Evolutionary conservation across 306 rosid species (phyloP), one percentile per base, ranked within the genome.

Genomic region (Hylodesmum podocarpum): DNA sequence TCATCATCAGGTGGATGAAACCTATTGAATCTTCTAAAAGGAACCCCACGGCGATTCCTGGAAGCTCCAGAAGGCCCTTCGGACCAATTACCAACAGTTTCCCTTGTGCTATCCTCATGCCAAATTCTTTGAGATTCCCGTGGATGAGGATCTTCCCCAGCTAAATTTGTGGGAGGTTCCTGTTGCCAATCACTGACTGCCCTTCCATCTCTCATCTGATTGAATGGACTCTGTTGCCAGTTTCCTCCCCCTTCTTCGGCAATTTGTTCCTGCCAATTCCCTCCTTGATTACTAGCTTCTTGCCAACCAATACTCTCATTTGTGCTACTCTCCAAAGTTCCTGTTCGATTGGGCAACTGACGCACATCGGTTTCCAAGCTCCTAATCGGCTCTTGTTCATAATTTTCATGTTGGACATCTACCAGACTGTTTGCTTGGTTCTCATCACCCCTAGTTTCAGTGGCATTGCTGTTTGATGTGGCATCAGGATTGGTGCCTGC

Each of bases 1-100:
- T 92, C 99, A 80, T 93, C 99, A 73, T 92, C 99, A 55, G 99
- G 98, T 5, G 97, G 99, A 78, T 93, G 96, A 85, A 96, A 96
- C 85, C 96, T 87, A 70, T 84, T 93, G 65, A 89, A 79, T 82
- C 99, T 90, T 86, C 99, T 77, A 49, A 89, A 33, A 14, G 94
- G 91, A 79, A 86, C 86, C 36, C 90, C 83, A 21, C 91, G 97
- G 6, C 89, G 96, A 89, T 73, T 88, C 86, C 98, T 93, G 27
- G 89, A 74, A 25, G 88, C 88, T 57, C 75, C 96, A 41, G 98
- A 87, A 77, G 94, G 89, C 83, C 88, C 96, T 87, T 82, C 99
- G 3, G 90, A 68, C 99, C 97, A 90, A 86, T 85, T 93, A 72
- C 87, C 90, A 77, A 39, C 87, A 87, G 89, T 66, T 72, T 89